Percentiles rank a stretch among this genome's conserved stretches.
phyloP scores from a whole-genome alignment of 805 yeast species.

The Maudiozyma bulderi region DNA sequence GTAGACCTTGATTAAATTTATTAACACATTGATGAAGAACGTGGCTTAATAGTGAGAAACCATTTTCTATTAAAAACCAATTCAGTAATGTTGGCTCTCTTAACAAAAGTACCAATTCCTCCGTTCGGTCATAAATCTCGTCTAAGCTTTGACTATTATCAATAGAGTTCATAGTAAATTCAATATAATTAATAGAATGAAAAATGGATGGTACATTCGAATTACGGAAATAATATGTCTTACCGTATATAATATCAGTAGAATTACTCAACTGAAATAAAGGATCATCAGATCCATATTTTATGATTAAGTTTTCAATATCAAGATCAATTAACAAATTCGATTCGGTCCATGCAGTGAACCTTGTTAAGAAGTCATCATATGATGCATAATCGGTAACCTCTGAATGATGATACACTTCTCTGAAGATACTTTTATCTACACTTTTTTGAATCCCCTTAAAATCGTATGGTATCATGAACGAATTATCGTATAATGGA shows the following conservation, averaged over 20 bases:
- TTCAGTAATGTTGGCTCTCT: constrained; percentile 8
- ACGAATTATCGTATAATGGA: neutral
- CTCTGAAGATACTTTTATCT: constrained; percentile 2
- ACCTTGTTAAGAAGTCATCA: neutral
- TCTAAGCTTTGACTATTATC: constrained; percentile 7
- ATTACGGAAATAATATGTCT: constrained; percentile 12
- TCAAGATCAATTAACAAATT: constrained; percentile 3
- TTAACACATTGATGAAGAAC: constrained; percentile 9
- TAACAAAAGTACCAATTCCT: constrained; percentile 15
- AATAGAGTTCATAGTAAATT: constrained; percentile 10
- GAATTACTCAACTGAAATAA: constrained; percentile 6
- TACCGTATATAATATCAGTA: constrained; percentile 6
- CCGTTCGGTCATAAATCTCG: constrained; percentile 8
- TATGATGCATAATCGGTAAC: neutral
- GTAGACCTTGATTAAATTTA: constrained; percentile 20
- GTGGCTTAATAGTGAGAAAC: constrained; percentile 16
- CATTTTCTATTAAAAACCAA: constrained; percentile 14
- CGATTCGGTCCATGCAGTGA: neutral
- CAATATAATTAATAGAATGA: constrained; percentile 11
- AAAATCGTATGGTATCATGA: neutral
- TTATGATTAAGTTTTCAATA: constrained; percentile 8
- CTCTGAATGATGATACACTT: neutral
- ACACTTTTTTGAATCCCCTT: neutral
- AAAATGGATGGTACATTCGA: constrained; percentile 13
- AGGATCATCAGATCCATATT: constrained; percentile 7